Evolutionary conservation across 148 eudicot species (phyloP), one percentile per base, ranked within the genome.

Genomic region (Fagopyrum homotropicum): DNA sequence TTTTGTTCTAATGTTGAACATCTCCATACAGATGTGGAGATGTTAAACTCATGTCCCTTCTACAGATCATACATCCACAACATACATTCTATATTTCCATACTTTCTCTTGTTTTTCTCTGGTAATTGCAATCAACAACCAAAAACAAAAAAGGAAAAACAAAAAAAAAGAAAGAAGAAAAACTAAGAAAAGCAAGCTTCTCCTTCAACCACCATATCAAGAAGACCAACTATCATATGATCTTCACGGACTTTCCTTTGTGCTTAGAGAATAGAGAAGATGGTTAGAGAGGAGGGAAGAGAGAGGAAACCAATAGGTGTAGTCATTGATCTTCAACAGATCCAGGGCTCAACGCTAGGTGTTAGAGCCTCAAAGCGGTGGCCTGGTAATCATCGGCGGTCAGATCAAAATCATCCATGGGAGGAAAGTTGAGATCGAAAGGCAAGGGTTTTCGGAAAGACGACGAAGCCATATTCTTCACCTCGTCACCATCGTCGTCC

Each of bases 351-450:
- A 29, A 49, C 69, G n/a, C 77, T 22, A 50, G 61, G 69, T 49
- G 48, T 85, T 66, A 85, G 72, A 85, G 88, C 16, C 86, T 76
- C 35, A 85, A 77, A 46, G 76, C 75, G 4, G 88, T 85, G 4
- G 79, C 75, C 72, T 75, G 79, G 3, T 56, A 76, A 77, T 83
- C 88, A 7, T 83, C 84, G 6, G 45, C 49, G 10, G 43, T 73
- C 0, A 60, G 63, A 80, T 76, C 82, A 29, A 73, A 45, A 52
- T 76, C 81, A 12, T 79, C 85, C 35, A 69, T n/a, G 9, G 88
- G 86, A 4, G 85, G 86, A 5, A 86, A 78, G 75, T 86, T 86
- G 12, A 86, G 86, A 81, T 84, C 86, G 54, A 84, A 84, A 22
- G 84, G 76, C 68, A 81, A 75, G 15, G 78, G 82, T 29, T 81